These are phyloP conservation scores for Fusarium sp. DNA, from an alignment of 2,329 filamentous ascomycete species.

Conservation along the genomic window DNA sequence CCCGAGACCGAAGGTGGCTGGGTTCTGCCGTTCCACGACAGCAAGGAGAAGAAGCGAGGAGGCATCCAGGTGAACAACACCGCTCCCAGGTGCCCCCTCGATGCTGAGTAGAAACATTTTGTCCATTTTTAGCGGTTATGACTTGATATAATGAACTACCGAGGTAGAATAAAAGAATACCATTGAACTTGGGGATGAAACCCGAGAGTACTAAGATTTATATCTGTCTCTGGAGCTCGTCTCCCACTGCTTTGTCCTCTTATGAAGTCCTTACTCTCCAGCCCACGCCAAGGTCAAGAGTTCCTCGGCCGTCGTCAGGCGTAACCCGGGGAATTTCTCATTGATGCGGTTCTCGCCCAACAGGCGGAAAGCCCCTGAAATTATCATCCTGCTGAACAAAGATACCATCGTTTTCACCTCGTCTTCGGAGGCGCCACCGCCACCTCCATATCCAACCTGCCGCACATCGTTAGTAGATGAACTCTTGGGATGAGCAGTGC, in stretches of 20 bases:
- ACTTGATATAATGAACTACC: constrained; percentile 19
- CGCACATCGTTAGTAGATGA: neutral
- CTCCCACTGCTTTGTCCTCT: neutral
- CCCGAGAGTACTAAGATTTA: neutral
- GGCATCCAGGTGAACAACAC: constrained; percentile 88
- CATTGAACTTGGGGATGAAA: neutral
- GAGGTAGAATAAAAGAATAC: constrained; percentile 11
- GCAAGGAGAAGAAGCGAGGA: constrained; percentile 82
- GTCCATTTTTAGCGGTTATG: constrained; percentile 18
- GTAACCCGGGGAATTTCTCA: neutral
- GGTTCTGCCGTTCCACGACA: constrained; percentile 83
- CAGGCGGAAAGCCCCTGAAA: neutral
- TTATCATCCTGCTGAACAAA: neutral
- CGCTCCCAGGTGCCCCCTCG: constrained; percentile 74
- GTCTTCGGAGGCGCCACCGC: neutral
- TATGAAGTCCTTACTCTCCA: neutral
- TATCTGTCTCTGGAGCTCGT: neutral
- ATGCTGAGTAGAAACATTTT: constrained; percentile 69
- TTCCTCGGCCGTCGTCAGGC: neutral
- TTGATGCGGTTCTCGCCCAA: neutral
- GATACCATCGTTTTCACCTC: neutral
- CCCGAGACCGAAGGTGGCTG: constrained; percentile 85
- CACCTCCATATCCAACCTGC: neutral
- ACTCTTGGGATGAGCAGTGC: rapidly evolving
- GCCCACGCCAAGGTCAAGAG: neutral